Conservation (phyloP, 306 rosid species). For the Trichosanthes cucumerina region DNA sequence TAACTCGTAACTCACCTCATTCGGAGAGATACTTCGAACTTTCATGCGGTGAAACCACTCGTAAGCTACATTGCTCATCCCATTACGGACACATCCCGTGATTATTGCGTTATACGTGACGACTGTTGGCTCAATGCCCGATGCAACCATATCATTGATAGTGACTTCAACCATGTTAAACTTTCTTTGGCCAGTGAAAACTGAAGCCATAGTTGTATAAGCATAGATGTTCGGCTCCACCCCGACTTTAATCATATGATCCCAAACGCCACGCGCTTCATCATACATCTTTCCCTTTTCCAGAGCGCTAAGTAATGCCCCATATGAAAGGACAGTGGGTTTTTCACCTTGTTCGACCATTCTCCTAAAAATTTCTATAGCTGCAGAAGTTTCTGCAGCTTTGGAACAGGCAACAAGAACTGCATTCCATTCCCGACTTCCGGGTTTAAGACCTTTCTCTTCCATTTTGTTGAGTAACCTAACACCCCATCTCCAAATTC, state of each 20-base stretch:
- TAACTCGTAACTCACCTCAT: conserved; percentile 68
- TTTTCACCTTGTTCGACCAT: conserved; percentile 94
- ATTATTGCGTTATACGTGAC: conserved; percentile 87
- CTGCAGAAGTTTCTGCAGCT: conserved; percentile 81
- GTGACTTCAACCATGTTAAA: conserved; percentile 62
- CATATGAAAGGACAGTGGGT: conserved; percentile 77
- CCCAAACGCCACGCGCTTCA: conserved; percentile 78
- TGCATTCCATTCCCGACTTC: conserved; percentile 80
- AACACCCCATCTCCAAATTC: conserved; percentile 93
- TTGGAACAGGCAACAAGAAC: conserved; percentile 92
- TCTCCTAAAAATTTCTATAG: conserved; percentile 65
- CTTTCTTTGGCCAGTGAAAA: conserved; percentile 75
- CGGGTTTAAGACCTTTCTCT: conserved; percentile 84
- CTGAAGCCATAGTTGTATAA: conserved; percentile 84
- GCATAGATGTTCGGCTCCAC: conserved; percentile 63
- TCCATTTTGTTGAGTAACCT: conserved; percentile 93
- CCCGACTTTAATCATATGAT: conserved; percentile 83
- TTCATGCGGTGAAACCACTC: conserved; percentile 92
- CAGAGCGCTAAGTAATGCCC: conserved; percentile 86
- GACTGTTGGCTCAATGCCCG: conserved; percentile 58
- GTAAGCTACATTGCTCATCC: conserved; percentile 58
- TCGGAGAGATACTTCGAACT: conserved; percentile 55
- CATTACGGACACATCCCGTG: conserved; percentile 57
- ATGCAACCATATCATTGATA: conserved; percentile 51
- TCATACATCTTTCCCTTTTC: conserved; percentile 87